A percentile compares a stretch with the other conserved stretches of the same genome.
Conservation (phyloP, 495 filamentous ascomycete genomes). For the Aspergillus avenaceus region DNA sequence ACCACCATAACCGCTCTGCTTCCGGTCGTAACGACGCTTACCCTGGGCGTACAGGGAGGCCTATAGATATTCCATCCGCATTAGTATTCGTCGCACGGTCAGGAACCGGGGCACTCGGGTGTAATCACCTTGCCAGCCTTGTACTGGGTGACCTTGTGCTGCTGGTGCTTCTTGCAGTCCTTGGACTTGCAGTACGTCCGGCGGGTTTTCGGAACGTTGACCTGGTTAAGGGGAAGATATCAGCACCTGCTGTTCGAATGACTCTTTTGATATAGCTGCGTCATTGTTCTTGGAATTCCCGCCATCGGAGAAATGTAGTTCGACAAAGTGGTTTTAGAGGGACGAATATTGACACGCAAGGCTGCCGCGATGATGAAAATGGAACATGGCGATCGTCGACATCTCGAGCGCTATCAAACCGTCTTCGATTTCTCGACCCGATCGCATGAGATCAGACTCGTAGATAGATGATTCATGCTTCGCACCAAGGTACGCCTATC, state of each 20-base stretch:
- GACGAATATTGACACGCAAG: not conserved
- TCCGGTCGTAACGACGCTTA: conserved; percentile 99
- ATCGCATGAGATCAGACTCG: not conserved
- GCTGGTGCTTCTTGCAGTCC: conserved; percentile 89
- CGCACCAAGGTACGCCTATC: not conserved
- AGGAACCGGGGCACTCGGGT: conserved; percentile 2
- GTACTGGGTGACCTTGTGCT: conserved; percentile 96
- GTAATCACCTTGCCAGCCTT: conserved; percentile 80
- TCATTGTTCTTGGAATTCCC: conserved; percentile 1
- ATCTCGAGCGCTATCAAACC: not conserved
- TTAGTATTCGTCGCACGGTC: conserved; percentile 20
- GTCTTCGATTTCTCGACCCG: not conserved
- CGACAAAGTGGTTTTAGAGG: not conserved
- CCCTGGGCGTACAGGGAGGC: conserved; percentile 93
- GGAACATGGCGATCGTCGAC: not conserved
- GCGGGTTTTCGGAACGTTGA: conserved; percentile 88
- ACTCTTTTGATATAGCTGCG: conserved; percentile 1
- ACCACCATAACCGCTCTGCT: conserved; percentile 99
- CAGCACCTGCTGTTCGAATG: conserved; percentile 20
- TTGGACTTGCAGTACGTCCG: conserved; percentile 94
- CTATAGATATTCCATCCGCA: conserved; percentile 37
- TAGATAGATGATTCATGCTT: not conserved
- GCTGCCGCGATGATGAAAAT: not conserved
- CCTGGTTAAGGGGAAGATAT: conserved; percentile 44
- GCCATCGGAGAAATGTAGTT: conserved; percentile 11